Base-by-base conservation (phyloP, 2,329 filamentous ascomycete species). In the Neonectria hederae region DNA sequence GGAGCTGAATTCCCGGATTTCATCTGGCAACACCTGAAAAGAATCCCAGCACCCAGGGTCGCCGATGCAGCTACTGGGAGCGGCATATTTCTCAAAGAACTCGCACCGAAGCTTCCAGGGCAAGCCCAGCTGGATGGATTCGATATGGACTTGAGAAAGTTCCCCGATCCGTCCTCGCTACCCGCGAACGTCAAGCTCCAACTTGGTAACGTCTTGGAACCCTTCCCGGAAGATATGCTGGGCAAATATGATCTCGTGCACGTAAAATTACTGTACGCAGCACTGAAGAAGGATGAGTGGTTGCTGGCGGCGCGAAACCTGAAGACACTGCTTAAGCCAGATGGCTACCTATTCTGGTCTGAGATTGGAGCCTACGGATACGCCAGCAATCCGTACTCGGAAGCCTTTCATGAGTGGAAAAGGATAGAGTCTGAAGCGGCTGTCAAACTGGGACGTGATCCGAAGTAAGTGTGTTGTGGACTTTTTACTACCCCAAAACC, bases 131-230 rank as follows among this genome's bases (percentile, higher is more conserved):
- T 72, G 8, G 45, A 63, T 22, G 69, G 70, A 3, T 68, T 56
- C 42, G 69, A 71, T 46, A 57, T 69, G 30, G 69, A 71, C 40
- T 26, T 58, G 4, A 65, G 64, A 7, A 71, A 71, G 40, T 72
- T 71, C 26, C 68, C 65, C 3, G 24, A 42, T 4, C 19, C 59
- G 2, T 40, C 54, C 4, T 35, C 62, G 6, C 28, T 69, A 10
- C 57, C 67, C 17, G 17, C 32, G 9, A 71, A 71, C 24, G 30
- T 71, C 10, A 32, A 5, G 0, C 53, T 72, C 6, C 19, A 22
- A 17, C 35, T 28, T 19, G 64, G 57, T 4, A 58, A 72, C 38
- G 57, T 52, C 1, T 30, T 66, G 21, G n/a, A 55, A 11, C 61
- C 66, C 1, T 70, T 69, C 13, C 62, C 69, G 1, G 26, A 57